Base-by-base conservation (phyloP, 768 basidiomycete genomes). In the Asterophora lycoperdoides region DNA sequence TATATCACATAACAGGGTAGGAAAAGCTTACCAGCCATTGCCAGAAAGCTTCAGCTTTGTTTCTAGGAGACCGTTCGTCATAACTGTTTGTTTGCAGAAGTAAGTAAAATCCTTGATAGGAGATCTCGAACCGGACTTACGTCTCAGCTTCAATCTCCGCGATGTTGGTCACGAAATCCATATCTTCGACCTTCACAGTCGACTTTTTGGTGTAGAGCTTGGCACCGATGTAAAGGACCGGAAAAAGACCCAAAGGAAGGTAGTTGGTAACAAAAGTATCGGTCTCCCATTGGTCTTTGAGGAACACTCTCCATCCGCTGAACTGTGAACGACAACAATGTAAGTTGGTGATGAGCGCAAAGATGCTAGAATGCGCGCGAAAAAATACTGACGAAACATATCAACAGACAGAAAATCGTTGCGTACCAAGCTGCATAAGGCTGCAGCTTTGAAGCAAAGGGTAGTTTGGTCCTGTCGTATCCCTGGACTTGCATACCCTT, bases 261-360 rank as follows among this genome's bases (percentile, higher is more conserved):
- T 94, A 95, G 64, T 80, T 89, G 19, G 90, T 91, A 46, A 94
- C 73, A 58, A 94, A 93, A 14, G 66, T 74, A 19, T 79, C 81
- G 2, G 71, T 73, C 23, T 63, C 61, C 89, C 71, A 73, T 17
- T 59, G 52, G 13, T 64, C 69, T 49, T 68, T 69, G n/a, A 76
- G 56, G 62, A 67, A 72, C 13, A 68, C 72, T 39, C 71, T 74
- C 23, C 23, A 23, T 23, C 23, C 23, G 23, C 23, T 23, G 23
- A 23, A 23, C 23, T 23, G 23, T 23, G 23, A n/a, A n/a, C n/a
- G n/a, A n/a, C n/a, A n/a, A n/a, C n/a, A n/a, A n/a, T n/a, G n/a
- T n/a, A n/a, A 23, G 23, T 23, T 6, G 6, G 23, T 6, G 23
- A 3, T 23, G 23, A 23, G 23, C 23, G 23, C 6, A 23, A 6